Evolutionary conservation across 176 grass and related monocot species (phyloP).

Genomic region (Cenchrus fungigraminus): DNA sequence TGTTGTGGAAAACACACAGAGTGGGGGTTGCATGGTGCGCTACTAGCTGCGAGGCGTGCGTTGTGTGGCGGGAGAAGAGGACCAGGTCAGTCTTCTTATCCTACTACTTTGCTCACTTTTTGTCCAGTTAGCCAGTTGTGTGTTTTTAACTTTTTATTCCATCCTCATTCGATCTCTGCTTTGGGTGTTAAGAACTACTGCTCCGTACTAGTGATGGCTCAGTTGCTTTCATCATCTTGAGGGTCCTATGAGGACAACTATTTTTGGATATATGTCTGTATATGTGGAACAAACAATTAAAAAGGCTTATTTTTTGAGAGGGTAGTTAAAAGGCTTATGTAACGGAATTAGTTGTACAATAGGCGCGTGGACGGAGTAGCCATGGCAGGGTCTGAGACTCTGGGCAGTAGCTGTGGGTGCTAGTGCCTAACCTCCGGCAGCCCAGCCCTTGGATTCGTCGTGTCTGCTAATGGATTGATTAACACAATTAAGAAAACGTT

Average conservation of each 20-base stretch:
- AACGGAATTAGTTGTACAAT: neutral
- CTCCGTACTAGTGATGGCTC: neutral
- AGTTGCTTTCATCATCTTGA: neutral
- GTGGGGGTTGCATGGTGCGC: conserved; percentile 29
- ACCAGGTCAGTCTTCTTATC: conserved; percentile 46
- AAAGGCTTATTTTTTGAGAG: no score
- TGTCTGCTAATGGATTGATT: neutral
- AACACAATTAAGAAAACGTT: neutral
- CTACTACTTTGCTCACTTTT: neutral
- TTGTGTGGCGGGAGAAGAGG: neutral
- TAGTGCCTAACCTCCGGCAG: neutral
- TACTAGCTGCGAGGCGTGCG: conserved; percentile 1
- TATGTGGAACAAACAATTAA: no score
- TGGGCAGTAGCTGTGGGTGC: neutral
- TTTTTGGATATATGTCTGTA: no score
- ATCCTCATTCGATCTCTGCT: neutral
- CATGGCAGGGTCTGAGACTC: neutral
- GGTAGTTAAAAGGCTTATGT: no score
- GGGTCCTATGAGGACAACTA: no score
- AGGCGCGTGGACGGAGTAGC: no score
- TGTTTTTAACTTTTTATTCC: neutral
- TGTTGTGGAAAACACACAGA: neutral
- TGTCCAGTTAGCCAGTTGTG: neutral
- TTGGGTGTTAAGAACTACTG: neutral
- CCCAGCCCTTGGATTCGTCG: neutral